Evolutionary conservation across 169 alveolate genomes (phyloP).

Genomic region (Plasmodium cynomolgi): DNA sequence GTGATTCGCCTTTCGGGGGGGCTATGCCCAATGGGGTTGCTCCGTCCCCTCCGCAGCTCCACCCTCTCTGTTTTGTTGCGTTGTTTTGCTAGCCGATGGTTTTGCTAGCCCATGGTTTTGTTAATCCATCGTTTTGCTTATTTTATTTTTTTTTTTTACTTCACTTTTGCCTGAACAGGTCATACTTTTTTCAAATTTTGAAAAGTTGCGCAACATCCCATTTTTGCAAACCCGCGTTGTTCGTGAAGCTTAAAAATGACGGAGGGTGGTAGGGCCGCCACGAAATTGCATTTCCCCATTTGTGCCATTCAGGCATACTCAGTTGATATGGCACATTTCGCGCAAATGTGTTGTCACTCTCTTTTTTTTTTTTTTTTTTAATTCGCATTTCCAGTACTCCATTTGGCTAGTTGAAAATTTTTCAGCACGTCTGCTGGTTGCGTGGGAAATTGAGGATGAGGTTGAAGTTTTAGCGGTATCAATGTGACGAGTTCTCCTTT

Average conservation of each 20-base stretch:
- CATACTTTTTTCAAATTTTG: not conserved
- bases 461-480: not conserved
- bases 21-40: not conserved
- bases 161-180: not conserved
- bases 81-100: not conserved
- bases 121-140: not conserved
- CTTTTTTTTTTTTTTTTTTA: too few species aligned
- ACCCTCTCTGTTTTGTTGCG: not conserved
- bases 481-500: not conserved
- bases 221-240: not conserved
- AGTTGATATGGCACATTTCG: not conserved
- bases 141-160: not conserved
- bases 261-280: not conserved
- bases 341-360: not conserved
- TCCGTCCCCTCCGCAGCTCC: not conserved
- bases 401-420: not conserved
- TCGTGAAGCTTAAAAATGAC: not conserved
- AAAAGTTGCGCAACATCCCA: not conserved
- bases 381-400: not conserved
- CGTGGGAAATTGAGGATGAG: not conserved
- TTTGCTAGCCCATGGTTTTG: too few species aligned
- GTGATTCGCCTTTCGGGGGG: not conserved
- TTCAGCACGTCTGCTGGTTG: not conserved
- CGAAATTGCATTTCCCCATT: not conserved
- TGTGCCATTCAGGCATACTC: not conserved